These are phyloP conservation scores for Diutina pseudorugosa DNA, from an alignment of 1,139 yeast species.

Conservation along the genomic window DNA sequence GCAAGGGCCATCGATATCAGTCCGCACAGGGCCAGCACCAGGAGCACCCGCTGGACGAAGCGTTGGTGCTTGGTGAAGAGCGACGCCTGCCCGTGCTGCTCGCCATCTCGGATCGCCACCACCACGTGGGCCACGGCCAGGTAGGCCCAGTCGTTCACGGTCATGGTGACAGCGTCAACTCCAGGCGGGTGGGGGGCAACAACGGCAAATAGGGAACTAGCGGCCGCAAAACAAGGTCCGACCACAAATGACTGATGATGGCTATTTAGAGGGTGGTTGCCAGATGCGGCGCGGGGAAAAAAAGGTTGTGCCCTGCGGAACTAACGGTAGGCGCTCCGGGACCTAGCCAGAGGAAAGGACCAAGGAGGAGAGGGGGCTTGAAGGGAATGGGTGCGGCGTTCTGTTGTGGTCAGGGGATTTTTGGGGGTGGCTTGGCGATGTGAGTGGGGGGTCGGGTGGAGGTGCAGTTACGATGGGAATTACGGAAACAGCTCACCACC, in stretches of 20 bases:
- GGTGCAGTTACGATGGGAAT: too few relatives aligned
- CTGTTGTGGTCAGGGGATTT: too few relatives aligned
- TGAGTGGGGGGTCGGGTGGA: too few relatives aligned
- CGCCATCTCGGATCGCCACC: not conserved
- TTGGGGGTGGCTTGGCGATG: too few relatives aligned
- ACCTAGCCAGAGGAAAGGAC: too few relatives aligned
- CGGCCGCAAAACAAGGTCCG: not conserved
- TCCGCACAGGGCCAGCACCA: slow-evolving; percentile 4
- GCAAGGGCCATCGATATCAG: not conserved
- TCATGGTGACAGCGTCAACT: slow-evolving; percentile 1
- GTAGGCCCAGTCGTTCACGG: not conserved
- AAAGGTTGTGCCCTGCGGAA: not conserved
- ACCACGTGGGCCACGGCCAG: not conserved
- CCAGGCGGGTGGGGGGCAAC: not conserved
- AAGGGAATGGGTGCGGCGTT: too few relatives aligned
- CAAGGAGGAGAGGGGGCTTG: too few relatives aligned
- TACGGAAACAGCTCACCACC: too few relatives aligned
- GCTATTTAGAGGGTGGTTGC: not conserved
- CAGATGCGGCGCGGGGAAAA: not conserved
- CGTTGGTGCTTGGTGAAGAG: not conserved
- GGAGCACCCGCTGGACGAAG: slow-evolving; percentile 1
- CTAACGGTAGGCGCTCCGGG: not conserved
- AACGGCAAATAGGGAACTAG: not conserved
- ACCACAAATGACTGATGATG: not conserved
- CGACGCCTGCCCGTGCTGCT: not conserved